Evolutionary conservation across 129 eudicot genomes (phyloP).

Genomic region (Smallanthus sonchifolius): DNA sequence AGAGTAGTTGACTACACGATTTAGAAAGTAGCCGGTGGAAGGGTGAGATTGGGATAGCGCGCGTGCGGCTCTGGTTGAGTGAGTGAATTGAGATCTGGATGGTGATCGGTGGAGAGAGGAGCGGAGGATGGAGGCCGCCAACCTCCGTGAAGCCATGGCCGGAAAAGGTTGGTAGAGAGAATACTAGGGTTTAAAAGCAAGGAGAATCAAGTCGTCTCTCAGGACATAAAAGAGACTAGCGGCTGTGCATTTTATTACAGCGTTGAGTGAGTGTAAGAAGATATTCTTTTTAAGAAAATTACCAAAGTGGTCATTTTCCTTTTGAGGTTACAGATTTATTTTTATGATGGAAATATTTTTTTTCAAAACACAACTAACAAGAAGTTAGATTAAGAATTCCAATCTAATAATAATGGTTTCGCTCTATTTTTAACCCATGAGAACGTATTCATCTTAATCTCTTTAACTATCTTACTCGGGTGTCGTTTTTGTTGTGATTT

Average conservation of each 20-base stretch:
- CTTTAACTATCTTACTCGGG: too few species aligned
- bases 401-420: too few species aligned
- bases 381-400: too few species aligned
- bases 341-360: too few species aligned
- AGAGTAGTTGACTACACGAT: background rate
- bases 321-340: background rate
- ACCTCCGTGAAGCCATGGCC: conserved; percentile 19
- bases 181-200: background rate
- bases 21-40: background rate
- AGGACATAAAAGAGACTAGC: background rate
- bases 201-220: background rate
- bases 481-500: too few species aligned
- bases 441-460: too few species aligned
- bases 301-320: too few species aligned
- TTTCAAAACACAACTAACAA: too few species aligned
- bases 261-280: background rate
- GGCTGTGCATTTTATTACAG: background rate
- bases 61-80: background rate
- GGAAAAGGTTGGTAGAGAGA: background rate
- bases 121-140: conserved; percentile 7
- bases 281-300: background rate
- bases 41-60: conserved; percentile 3
- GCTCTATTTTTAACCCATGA: too few species aligned
- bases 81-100: background rate
- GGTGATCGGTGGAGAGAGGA: conserved; percentile 3